These are phyloP conservation scores for Dryas drummondii DNA, from an alignment of 306 rosid genomes.

Conservation along the genomic window DNA sequence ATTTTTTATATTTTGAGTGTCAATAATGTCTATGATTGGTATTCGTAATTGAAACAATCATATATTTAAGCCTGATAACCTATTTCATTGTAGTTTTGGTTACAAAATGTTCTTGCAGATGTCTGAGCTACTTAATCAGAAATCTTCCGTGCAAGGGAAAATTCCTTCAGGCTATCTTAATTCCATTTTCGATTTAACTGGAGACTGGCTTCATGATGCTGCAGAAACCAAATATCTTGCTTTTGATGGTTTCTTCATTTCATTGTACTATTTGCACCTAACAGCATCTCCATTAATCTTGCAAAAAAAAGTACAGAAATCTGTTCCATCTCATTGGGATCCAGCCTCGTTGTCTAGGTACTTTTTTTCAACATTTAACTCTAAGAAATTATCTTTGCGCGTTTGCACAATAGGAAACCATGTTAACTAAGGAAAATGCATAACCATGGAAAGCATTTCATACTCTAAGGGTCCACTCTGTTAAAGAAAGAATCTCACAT, in stretches of 20 bases:
- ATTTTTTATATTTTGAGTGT: background rate
- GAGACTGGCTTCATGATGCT: constrained; percentile 88
- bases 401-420: background rate
- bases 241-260: constrained; percentile 86
- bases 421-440: background rate
- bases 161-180: constrained; percentile 91
- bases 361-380: constrained; percentile 5
- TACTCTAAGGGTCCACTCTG: background rate
- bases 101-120: constrained; percentile 58
- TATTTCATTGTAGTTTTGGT: constrained; percentile 12
- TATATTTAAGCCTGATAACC: constrained; percentile 18
- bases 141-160: constrained; percentile 79
- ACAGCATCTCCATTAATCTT: constrained; percentile 66
- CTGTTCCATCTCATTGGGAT: constrained; percentile 95
- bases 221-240: constrained; percentile 75
- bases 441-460: background rate
- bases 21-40: background rate
- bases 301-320: constrained; percentile 67
- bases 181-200: constrained; percentile 74
- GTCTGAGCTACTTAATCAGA: constrained; percentile 92
- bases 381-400: background rate
- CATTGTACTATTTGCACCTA: constrained; percentile 74
- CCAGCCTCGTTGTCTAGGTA: constrained; percentile 89
- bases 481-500: background rate
- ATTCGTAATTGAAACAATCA: background rate